Conservation (phyloP, 495 filamentous ascomycete species). For the Penicillium bovifimosum region DNA sequence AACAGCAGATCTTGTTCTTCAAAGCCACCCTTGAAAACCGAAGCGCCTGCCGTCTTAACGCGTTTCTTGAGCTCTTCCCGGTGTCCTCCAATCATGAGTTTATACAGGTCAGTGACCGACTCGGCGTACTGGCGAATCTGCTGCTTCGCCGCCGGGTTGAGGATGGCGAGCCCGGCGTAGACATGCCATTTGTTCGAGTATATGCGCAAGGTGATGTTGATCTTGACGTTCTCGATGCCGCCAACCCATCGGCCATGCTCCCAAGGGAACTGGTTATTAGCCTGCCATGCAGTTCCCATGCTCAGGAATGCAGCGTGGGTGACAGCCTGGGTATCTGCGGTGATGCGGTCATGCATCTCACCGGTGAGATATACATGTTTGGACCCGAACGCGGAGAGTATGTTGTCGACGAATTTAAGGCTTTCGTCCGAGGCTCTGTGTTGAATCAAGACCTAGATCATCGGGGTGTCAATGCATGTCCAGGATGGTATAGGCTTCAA, state of each 20-base stretch:
- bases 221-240: constrained; percentile 98
- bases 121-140: constrained; percentile 93
- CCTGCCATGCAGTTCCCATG: constrained; percentile 96
- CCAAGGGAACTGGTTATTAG: constrained; percentile 92
- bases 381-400: constrained; percentile 76
- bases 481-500: background rate
- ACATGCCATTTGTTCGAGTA: constrained; percentile 99
- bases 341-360: constrained; percentile 88
- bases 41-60: constrained; percentile 69
- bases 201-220: constrained; percentile 94
- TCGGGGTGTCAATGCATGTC: constrained; percentile 12
- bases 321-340: constrained; percentile 95
- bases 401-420: constrained; percentile 68
- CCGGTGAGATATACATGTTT: constrained; percentile 82
- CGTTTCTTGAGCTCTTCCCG: constrained; percentile 72
- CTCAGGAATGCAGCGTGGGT: constrained; percentile 94
- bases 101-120: constrained; percentile 91
- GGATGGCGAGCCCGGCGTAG: constrained; percentile 92
- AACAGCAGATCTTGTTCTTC: constrained; percentile 64
- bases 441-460: constrained; percentile 69
- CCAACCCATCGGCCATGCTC: constrained; percentile 87
- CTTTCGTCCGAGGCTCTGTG: constrained; percentile 78
- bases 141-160: constrained; percentile 84
- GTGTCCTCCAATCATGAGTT: constrained; percentile 86
- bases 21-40: constrained; percentile 63